Base-by-base conservation (phyloP, 148 eudicot species). In the Cornus suecica region DNA sequence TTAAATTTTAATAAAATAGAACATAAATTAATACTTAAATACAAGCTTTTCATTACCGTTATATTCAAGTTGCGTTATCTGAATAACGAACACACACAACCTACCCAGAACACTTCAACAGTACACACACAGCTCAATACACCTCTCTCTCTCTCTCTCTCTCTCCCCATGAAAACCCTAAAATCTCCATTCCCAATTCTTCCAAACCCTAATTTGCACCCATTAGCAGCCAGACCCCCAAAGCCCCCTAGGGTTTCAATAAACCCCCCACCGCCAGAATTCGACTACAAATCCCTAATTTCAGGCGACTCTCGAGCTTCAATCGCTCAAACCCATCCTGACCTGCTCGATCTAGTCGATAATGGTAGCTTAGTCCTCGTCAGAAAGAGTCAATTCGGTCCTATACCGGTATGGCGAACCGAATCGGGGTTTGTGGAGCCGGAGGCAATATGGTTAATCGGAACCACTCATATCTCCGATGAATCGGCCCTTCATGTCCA, bases 361-460 rank as follows among this genome's bases (percentile, higher is more conserved):
- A 74, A 72, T 67, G 99, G 99, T 23, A 83, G 74, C 64, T 76
- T 95, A 45, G 83, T 95, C 0, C 71, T 90, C 22, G 77, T 95
- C 72, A 71, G 68, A 65, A 95, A 91, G 83, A 73, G 64, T 15
- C 94, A 82, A 28, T 95, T 85, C 65, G 99, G 99, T 31, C 97
- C 97, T 7, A 94, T 95, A 0, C 99, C 99, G 2, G 31, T 75
- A 1, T 92, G 99, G 99, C 86, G 97, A 81, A 66, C 88, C 15
- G 9, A 37, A 37, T 3, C 42, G 6, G 90, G 85, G 67, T 95
- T 95, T 69, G 91, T 91, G 16, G 99, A 95, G 87, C 99, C 99
- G 5, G 96, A 92, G 65, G 86, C 82, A 78, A 91, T 95, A 9
- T 95, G 99, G 99, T 66, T 91, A 72, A 62, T 95, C 5, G 97